Evolutionary conservation across 805 yeast genomes (phyloP).

Genomic region (Saturnispora gosingensis): DNA sequence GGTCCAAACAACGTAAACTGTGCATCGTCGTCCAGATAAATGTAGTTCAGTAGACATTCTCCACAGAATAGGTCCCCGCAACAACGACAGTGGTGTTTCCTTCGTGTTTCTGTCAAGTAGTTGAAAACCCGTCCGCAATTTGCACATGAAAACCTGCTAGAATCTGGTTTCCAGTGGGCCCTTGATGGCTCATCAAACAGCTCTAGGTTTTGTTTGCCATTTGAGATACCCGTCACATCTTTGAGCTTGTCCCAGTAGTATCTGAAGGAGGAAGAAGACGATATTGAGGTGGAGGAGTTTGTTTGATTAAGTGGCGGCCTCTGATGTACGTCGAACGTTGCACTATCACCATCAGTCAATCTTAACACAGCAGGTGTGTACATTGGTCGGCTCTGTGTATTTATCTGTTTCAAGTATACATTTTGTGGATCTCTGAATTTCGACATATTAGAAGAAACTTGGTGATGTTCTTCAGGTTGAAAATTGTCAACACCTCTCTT

Average conservation of each 20-base stretch:
- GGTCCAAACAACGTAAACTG: constrained; percentile 28
- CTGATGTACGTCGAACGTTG: constrained; percentile 11
- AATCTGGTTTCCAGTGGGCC: constrained; percentile 70
- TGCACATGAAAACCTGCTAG: constrained; percentile 51
- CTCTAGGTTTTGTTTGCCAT: background rate
- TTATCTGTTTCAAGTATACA: constrained; percentile 55
- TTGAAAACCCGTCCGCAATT: constrained; percentile 64
- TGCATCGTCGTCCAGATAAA: constrained; percentile 29
- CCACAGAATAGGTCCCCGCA: constrained; percentile 35
- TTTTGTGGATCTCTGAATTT: constrained; percentile 24
- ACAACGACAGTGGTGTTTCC: constrained; percentile 33
- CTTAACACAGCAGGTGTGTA: constrained; percentile 86
- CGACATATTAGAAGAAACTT: background rate
- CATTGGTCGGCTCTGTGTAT: constrained; percentile 76
- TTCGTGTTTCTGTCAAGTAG: constrained; percentile 56
- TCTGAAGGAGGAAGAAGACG: constrained; percentile 1
- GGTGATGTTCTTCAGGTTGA: background rate
- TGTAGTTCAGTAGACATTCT: constrained; percentile 28
- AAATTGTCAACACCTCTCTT: constrained; percentile 20
- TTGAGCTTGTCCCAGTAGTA: constrained; percentile 4
- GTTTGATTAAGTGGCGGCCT: constrained; percentile 4
- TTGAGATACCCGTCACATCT: background rate
- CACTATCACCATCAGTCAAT: constrained; percentile 16
- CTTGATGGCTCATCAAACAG: constrained; percentile 38
- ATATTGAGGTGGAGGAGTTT: background rate